Conservation (phyloP, 1,284 basidiomycete species). For the Naganishia cerealis region DNA sequence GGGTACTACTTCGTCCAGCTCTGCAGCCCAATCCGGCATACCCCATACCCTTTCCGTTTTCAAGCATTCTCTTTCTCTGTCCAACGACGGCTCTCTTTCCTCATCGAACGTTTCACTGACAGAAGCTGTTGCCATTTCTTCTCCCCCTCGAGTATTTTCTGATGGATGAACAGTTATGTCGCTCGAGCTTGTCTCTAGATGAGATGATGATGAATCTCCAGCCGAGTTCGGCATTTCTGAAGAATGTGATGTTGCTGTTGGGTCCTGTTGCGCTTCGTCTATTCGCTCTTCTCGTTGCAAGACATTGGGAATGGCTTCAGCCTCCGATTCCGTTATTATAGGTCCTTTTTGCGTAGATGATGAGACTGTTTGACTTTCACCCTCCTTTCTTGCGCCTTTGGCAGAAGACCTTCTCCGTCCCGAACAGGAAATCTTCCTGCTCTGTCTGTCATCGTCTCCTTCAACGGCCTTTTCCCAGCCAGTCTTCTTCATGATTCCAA, state of each 20-base stretch:
- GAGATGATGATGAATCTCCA: background rate
- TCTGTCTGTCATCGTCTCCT: slow-evolving; percentile 10
- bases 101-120: background rate
- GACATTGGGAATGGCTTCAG: background rate
- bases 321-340: background rate
- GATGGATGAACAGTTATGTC: background rate
- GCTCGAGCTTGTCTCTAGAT: background rate
- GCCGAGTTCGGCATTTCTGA: background rate
- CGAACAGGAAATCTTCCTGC: slow-evolving; percentile 11
- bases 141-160: too few species aligned
- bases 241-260: background rate
- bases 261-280: background rate
- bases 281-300: background rate
- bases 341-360: background rate
- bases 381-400: slow-evolving; percentile 9
- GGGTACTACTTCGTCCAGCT: slow-evolving; percentile 27
- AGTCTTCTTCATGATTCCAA: background rate
- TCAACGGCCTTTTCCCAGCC: slow-evolving; percentile 2
- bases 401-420: slow-evolving; percentile 11
- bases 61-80: background rate
- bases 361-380: background rate
- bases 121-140: background rate
- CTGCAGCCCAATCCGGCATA: slow-evolving; percentile 31
- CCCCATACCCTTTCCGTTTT: slow-evolving; percentile 25
- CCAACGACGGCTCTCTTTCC: background rate